These are phyloP conservation scores for Cyberlindnera subsufficiens DNA, from an alignment of 805 yeast genomes.

Conservation along the genomic window DNA sequence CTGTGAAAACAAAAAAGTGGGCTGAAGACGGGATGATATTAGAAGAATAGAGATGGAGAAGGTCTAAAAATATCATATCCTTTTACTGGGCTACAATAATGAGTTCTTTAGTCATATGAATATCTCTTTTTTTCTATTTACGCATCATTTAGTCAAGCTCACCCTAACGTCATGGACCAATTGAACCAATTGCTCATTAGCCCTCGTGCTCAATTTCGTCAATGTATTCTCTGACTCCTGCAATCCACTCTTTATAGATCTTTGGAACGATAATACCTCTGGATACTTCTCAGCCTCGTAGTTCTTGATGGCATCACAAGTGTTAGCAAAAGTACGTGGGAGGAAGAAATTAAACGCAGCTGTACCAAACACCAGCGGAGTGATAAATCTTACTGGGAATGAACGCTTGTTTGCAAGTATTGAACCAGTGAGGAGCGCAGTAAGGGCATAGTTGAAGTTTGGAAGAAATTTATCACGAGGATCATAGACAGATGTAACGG, in stretches of 20 bases:
- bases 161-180: constrained; percentile 19
- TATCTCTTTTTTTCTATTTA: background rate
- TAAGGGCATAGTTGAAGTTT: constrained; percentile 44
- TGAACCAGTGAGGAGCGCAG: constrained; percentile 52
- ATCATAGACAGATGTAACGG: constrained; percentile 20
- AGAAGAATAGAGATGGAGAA: no score
- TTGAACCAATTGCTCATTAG: constrained; percentile 14
- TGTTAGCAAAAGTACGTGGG: constrained; percentile 42
- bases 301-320: constrained; percentile 21
- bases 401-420: constrained; percentile 42
- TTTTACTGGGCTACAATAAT: no score
- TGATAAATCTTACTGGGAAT: constrained; percentile 42
- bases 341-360: constrained; percentile 38
- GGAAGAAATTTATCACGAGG: constrained; percentile 37
- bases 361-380: constrained; percentile 47
- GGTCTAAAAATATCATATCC: no score
- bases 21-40: no score
- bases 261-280: constrained; percentile 26
- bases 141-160: constrained; percentile 9
- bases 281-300: constrained; percentile 34
- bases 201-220: background rate
- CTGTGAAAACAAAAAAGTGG: no score
- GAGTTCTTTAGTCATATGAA: background rate
- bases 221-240: constrained; percentile 14
- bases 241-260: constrained; percentile 15